These are phyloP conservation scores for Hypoxylon intermedium DNA, from an alignment of 495 filamentous ascomycete species.

Conservation along the genomic window DNA sequence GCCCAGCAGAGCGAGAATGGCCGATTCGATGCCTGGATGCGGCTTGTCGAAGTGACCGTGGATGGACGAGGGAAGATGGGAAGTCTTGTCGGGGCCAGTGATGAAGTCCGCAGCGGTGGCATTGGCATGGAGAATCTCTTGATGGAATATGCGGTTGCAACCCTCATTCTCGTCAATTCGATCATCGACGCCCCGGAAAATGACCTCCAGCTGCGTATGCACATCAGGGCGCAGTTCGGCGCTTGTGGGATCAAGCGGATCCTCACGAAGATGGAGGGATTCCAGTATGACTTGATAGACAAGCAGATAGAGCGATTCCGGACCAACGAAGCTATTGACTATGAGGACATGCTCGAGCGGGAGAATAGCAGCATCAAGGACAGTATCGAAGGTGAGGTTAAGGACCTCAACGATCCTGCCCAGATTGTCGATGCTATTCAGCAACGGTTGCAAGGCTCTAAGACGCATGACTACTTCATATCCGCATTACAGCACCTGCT, in stretches of 20 bases:
- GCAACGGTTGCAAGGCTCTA: constrained; percentile 79
- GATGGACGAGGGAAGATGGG: constrained; percentile 99
- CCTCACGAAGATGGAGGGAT: constrained; percentile 94
- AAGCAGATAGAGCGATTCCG: constrained; percentile 96
- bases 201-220: constrained; percentile 88
- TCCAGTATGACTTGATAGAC: constrained; percentile 98
- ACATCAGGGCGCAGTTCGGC: constrained; percentile 95
- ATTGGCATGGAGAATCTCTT: constrained; percentile 98
- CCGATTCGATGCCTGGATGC: constrained; percentile 98
- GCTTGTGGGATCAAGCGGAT: constrained; percentile 96
- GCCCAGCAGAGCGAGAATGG: constrained; percentile 89
- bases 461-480: constrained; percentile 92
- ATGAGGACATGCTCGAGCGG: constrained; percentile 93
- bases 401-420: constrained; percentile 90
- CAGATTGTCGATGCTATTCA: constrained; percentile 96
- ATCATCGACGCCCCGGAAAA: constrained; percentile 88
- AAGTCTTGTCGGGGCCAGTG: constrained; percentile 93
- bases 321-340: constrained; percentile 94
- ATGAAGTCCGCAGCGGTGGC: constrained; percentile 94
- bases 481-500: constrained; percentile 95
- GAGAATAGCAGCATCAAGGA: constrained; percentile 91
- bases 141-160: constrained; percentile 98
- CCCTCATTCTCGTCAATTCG: constrained; percentile 95
- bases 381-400: constrained; percentile 86
- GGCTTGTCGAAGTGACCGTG: constrained; percentile 95